Evolutionary conservation across 2,329 filamentous ascomycete genomes (phyloP).

Genomic region (Ascomycota sp.): DNA sequence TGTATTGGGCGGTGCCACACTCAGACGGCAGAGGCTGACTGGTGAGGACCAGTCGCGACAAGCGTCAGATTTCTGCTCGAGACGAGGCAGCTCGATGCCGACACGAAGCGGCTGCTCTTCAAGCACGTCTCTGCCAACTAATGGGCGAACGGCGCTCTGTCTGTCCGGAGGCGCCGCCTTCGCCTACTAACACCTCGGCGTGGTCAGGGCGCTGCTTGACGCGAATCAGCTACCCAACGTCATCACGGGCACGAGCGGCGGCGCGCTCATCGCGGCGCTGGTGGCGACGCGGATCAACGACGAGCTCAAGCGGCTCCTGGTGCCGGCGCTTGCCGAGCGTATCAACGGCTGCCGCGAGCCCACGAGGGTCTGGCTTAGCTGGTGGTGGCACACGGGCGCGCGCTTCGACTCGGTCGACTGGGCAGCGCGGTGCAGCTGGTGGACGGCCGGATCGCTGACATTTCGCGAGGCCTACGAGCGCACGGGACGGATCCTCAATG

Average conservation of each 20-base stretch:
- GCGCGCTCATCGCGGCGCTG: conserved; percentile 71
- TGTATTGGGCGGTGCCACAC: no score
- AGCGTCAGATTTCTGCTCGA: conserved; percentile 46
- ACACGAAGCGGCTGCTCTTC: conserved; percentile 65
- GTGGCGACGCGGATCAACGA: conserved; percentile 81
- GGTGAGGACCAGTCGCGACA: conserved; percentile 34
- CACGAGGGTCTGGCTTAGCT: conserved; percentile 51
- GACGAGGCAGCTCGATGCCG: conserved; percentile 43
- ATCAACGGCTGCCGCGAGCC: conserved; percentile 75
- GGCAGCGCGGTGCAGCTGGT: conserved; percentile 75
- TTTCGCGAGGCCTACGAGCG: conserved; percentile 89
- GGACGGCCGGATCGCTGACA: conserved; percentile 74
- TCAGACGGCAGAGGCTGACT: conserved; percentile 1
- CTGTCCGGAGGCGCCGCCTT: conserved; percentile 86
- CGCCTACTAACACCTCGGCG: conserved; percentile 91
- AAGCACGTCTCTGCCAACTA: conserved; percentile 81
- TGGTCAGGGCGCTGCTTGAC: conserved; percentile 75
- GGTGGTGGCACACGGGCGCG: conserved; percentile 86
- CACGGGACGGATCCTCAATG: conserved; percentile 85
- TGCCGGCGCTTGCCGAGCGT: conserved; percentile 66
- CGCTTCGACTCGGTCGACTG: conserved; percentile 88
- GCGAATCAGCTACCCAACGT: conserved; percentile 74
- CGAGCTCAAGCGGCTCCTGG: conserved; percentile 65
- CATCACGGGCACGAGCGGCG: conserved; percentile 90
- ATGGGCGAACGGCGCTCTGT: conserved; percentile 78